These are phyloP conservation scores for Tetraselmis chui DNA, from an alignment of 139 green algal species.

Conservation along the genomic window DNA sequence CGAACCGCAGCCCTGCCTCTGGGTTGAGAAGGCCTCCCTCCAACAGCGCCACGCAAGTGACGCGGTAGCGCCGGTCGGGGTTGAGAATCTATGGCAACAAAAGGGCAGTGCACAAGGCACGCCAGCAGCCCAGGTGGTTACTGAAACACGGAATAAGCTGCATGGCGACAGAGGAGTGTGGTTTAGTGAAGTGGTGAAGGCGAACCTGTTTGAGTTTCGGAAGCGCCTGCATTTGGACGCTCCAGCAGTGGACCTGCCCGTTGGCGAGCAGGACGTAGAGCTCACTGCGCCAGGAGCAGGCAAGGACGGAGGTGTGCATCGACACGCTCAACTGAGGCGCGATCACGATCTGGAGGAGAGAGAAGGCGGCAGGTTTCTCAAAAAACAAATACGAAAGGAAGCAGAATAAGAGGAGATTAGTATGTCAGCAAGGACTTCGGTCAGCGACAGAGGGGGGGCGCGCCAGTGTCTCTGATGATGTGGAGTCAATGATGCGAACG, in stretches of 20 bases:
- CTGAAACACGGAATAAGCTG: too few species aligned
- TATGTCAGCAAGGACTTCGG: too few species aligned
- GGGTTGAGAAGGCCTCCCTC: not conserved
- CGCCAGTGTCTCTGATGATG: not conserved
- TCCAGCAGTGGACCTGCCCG: not conserved
- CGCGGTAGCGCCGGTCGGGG: not conserved
- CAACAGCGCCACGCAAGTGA: not conserved
- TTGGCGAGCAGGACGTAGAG: not conserved
- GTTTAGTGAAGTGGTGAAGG: too few species aligned
- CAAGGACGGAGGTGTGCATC: not conserved
- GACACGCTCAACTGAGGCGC: not conserved
- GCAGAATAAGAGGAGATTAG: too few species aligned
- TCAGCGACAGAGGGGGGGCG: too few species aligned
- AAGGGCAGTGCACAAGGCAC: not conserved
- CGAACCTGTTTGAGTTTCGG: not conserved
- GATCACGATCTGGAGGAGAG: not conserved
- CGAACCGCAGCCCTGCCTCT: not conserved
- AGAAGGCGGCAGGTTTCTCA: too few species aligned
- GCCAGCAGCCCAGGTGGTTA: too few species aligned
- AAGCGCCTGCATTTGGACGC: not conserved
- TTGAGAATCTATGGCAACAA: not conserved
- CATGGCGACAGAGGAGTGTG: too few species aligned
- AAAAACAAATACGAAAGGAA: too few species aligned
- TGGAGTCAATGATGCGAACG: not conserved
- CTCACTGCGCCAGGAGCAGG: not conserved